phyloP scores from a whole-genome alignment of 192 early-diverging fungal genomes.

The Cladochytrium replicatum region DNA sequence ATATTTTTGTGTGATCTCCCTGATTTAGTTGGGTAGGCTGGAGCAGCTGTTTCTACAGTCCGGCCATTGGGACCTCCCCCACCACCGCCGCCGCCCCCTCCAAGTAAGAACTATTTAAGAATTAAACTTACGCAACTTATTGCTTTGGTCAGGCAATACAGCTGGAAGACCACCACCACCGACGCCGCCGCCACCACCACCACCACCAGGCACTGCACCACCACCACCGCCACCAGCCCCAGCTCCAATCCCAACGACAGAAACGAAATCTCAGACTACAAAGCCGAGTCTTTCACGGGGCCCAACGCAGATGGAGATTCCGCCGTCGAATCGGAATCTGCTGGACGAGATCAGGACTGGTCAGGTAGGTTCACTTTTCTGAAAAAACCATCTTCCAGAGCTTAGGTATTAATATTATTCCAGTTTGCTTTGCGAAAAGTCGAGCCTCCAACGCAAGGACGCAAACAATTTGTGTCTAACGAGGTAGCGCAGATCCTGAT shows the following conservation, averaged over 20 bases:
- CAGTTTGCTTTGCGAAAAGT: conserved; percentile 32
- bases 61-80: conserved; percentile 24
- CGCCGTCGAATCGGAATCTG: too few relatives aligned
- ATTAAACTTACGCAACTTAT: too few relatives aligned
- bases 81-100: conserved; percentile 17
- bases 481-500: conserved; percentile 39
- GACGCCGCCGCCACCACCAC: neutral
- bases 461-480: conserved; percentile 5
- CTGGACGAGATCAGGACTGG: conserved; percentile 19
- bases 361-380: conserved; percentile 16
- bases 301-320: too few relatives aligned
- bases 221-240: neutral
- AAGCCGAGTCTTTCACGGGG: too few relatives aligned
- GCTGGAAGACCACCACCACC: conserved; percentile 9
- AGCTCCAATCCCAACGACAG: conserved; percentile 2
- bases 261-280: too few relatives aligned
- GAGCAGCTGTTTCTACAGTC: neutral
- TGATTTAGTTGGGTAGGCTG: neutral
- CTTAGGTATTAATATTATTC: neutral
- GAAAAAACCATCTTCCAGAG: neutral
- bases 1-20: neutral
- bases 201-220: neutral
- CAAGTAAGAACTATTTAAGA: too few relatives aligned
- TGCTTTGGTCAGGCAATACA: neutral
- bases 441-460: conserved; percentile 6